These are phyloP conservation scores for Triticum monococcum DNA, from an alignment of 176 grass and related monocot genomes.

Conservation along the genomic window DNA sequence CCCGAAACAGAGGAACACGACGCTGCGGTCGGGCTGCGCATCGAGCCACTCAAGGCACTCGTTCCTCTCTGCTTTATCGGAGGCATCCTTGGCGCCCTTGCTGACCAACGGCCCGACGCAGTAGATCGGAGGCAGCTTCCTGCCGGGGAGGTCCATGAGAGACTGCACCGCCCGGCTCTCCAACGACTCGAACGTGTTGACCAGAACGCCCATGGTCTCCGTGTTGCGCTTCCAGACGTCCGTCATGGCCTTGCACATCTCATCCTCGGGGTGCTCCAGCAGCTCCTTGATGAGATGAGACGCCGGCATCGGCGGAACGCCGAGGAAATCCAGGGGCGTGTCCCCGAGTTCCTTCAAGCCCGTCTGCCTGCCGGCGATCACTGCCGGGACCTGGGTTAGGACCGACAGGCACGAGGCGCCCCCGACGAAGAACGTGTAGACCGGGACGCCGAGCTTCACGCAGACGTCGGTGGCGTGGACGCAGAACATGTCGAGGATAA, in stretches of 20 bases:
- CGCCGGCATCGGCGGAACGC: neutral
- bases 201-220: neutral
- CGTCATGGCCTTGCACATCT: neutral
- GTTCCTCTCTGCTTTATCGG: too few relatives aligned
- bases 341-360: neutral
- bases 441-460: neutral
- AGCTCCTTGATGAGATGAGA: neutral
- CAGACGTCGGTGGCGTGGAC: neutral
- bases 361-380: neutral
- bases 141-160: neutral
- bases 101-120: slow-evolving; percentile 8
- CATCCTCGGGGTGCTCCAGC: neutral
- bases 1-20: slow-evolving; percentile 57
- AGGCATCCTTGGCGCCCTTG: neutral
- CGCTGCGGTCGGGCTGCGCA: slow-evolving; percentile 27
- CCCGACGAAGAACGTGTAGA: neutral
- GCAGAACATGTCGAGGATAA: neutral
- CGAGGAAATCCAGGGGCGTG: neutral
- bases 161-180: neutral
- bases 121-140: neutral
- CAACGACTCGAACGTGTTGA: neutral
- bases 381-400: neutral
- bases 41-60: slow-evolving; percentile 40
- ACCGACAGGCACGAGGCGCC: neutral
- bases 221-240: neutral